These are phyloP conservation scores for Triticum urartu DNA, from an alignment of 176 grass and related monocot genomes.

Conservation along the genomic window DNA sequence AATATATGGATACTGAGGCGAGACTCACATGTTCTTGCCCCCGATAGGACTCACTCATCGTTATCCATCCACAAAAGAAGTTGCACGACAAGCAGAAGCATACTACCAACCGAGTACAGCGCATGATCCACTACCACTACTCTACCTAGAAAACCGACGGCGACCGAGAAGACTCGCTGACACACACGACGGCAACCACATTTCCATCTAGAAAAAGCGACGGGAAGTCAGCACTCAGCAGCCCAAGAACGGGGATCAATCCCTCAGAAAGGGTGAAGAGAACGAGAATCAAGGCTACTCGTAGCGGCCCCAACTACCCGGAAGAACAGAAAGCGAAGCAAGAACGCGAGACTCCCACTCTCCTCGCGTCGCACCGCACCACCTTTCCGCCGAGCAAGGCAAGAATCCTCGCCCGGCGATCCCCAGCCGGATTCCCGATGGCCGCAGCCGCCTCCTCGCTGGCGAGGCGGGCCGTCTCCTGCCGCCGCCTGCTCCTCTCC, in stretches of 20 bases:
- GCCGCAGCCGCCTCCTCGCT: conserved; percentile 18
- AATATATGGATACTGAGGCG: neutral
- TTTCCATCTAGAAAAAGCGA: neutral
- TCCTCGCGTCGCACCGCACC: neutral
- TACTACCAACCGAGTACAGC: neutral
- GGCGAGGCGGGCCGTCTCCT: conserved; percentile 23
- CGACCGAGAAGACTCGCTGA: neutral
- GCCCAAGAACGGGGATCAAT: neutral
- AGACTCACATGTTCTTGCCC: neutral
- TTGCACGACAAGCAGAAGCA: neutral
- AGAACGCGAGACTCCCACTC: neutral
- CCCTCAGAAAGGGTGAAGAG: neutral
- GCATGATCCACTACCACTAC: neutral
- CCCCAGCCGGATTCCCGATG: neutral
- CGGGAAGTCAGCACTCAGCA: neutral
- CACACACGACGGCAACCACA: conserved; percentile 8
- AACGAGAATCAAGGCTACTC: neutral
- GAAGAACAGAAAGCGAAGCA: neutral
- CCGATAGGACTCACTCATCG: neutral
- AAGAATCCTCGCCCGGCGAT: conserved; percentile 20
- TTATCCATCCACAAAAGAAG: neutral
- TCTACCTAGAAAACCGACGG: neutral
- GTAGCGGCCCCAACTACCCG: neutral
- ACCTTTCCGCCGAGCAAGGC: conserved; percentile 37
- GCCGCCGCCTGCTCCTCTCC: conserved; percentile 6